Conservation (phyloP, 2,329 filamentous ascomycete species). For the Tolypocladium amazonense region DNA sequence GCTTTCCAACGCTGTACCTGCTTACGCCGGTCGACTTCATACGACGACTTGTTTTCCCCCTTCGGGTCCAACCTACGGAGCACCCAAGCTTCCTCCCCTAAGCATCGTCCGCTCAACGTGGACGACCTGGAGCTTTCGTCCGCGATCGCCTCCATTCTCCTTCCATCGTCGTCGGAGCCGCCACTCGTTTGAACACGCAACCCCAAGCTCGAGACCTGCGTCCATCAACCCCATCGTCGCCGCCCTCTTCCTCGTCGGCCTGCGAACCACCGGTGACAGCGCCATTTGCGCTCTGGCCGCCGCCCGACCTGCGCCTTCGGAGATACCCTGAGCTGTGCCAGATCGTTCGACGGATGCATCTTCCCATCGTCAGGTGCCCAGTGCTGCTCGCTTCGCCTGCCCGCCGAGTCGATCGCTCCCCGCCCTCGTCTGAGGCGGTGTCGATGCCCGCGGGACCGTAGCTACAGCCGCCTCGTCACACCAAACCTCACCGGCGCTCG, state of each 20-base stretch:
- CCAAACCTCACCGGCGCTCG: neutral
- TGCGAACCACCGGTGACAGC: neutral
- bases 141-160: neutral
- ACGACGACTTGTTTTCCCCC: neutral
- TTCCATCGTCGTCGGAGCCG: neutral
- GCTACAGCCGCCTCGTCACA: neutral
- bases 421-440: neutral
- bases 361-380: neutral
- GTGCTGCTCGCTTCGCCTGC: neutral
- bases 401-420: neutral
- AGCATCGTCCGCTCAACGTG: neutral
- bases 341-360: neutral
- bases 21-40: neutral
- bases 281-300: neutral
- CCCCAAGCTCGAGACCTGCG: neutral
- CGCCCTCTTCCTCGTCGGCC: neutral
- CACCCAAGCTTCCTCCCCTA: neutral
- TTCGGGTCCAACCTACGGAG: neutral
- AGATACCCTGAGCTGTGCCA: neutral
- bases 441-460: neutral
- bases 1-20: neutral
- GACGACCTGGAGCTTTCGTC: neutral
- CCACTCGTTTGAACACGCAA: neutral
- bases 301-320: neutral
- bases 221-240: neutral